Evolutionary conservation across 148 eudicot genomes (phyloP).

Genomic region (Heliosperma pusillum): DNA sequence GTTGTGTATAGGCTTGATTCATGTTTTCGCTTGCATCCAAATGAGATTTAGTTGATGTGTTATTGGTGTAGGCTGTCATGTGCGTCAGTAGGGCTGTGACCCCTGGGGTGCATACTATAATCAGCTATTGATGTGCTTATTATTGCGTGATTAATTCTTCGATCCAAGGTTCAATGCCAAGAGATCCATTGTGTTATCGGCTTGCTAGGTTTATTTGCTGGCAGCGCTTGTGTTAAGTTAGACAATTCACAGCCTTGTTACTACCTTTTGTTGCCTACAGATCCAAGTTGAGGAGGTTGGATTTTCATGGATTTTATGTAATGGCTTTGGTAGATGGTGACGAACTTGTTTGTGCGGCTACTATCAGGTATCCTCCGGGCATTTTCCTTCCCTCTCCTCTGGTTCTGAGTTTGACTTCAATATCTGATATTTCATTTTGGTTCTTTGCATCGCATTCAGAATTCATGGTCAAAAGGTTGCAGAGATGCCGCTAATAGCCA

Average conservation of each 20-base stretch:
- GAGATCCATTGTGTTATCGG: background rate
- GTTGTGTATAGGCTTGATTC: background rate
- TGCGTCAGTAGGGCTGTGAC: constrained; percentile 1
- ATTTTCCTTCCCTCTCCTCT: background rate
- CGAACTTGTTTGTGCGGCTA: constrained; percentile 44
- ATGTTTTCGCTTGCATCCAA: background rate
- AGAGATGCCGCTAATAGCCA: constrained; percentile 53
- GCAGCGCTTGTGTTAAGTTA: background rate
- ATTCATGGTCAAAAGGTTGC: constrained; percentile 53
- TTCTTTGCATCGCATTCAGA: constrained; percentile 25
- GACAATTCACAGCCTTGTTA: background rate
- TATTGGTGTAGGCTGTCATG: background rate
- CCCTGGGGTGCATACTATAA: no score
- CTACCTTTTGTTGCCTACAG: constrained; percentile 16
- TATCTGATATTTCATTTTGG: constrained; percentile 3
- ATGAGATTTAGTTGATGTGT: background rate
- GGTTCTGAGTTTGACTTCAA: background rate
- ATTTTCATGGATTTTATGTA: constrained; percentile 50
- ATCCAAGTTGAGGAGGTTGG: constrained; percentile 41
- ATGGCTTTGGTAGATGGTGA: constrained; percentile 37
- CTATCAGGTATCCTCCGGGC: constrained; percentile 37
- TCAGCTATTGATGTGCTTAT: no score
- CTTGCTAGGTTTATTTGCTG: background rate
- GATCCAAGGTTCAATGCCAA: background rate
- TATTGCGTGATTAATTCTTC: background rate